A percentile compares a stretch with the other conserved stretches of the same genome.
These are phyloP conservation scores for Russula sp. DNA, from an alignment of 768 basidiomycete species.

Conservation along the genomic window DNA sequence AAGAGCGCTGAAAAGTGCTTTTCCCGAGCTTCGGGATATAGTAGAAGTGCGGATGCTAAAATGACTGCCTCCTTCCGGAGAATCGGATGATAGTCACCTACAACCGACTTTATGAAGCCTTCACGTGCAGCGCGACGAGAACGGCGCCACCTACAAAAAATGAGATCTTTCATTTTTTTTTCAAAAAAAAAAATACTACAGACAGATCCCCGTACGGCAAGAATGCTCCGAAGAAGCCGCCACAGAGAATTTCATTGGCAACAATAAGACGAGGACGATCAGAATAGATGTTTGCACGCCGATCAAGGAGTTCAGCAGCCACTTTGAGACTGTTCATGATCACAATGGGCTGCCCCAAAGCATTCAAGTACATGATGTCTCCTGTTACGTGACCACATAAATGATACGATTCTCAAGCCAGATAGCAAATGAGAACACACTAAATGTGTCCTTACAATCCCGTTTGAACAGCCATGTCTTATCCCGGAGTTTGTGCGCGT, in stretches of 20 bases:
- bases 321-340: slow-evolving; percentile 1
- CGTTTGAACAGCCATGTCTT: neutral
- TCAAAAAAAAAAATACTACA: neutral
- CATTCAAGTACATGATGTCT: slow-evolving; percentile 23
- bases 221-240: neutral
- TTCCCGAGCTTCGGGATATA: slow-evolving; percentile 21
- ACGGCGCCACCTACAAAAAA: slow-evolving; percentile 27
- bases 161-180: neutral
- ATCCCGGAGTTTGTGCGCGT: neutral
- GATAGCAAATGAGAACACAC: neutral
- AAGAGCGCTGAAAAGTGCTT: slow-evolving; percentile 25
- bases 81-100: slow-evolving; percentile 22
- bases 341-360: slow-evolving; percentile 19
- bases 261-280: slow-evolving; percentile 20
- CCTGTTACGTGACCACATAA: neutral
- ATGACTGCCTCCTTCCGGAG: slow-evolving; percentile 28
- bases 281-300: slow-evolving; percentile 25
- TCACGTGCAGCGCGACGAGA: slow-evolving; percentile 30
- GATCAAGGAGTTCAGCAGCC: slow-evolving; percentile 23
- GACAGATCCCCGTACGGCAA: neutral
- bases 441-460: slow-evolving; percentile 1
- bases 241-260: slow-evolving; percentile 10
- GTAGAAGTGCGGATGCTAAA: slow-evolving; percentile 26
- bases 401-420: neutral
- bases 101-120: slow-evolving; percentile 24